Conservation (phyloP, 2,329 filamentous ascomycete species). For the Clarireedia monteithiana region DNA sequence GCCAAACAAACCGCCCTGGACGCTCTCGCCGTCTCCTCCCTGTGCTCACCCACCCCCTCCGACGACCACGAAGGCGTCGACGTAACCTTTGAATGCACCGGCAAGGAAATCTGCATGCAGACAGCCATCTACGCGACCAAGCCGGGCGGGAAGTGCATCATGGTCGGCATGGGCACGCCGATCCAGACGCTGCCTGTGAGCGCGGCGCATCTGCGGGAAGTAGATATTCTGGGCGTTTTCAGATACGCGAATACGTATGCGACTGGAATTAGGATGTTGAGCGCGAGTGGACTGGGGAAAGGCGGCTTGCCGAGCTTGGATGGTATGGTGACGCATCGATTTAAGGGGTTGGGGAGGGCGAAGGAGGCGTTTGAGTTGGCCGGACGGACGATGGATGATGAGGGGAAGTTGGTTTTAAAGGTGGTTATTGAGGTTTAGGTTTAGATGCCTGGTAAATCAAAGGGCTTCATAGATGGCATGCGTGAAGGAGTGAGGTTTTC, state of each 20-base stretch:
- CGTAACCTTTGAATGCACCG: conserved; percentile 68
- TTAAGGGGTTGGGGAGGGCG: conserved; percentile 54
- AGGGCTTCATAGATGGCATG: background rate
- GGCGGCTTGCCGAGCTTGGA: conserved; percentile 51
- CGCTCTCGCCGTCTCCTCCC: conserved; percentile 34
- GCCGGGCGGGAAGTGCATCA: conserved; percentile 63
- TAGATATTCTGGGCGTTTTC: conserved; percentile 73
- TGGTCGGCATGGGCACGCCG: conserved; percentile 74
- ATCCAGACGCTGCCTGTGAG: conserved; percentile 68
- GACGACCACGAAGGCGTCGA: conserved; percentile 51
- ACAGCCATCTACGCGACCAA: conserved; percentile 65
- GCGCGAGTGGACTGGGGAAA: conserved; percentile 31
- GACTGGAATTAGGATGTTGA: conserved; percentile 56
- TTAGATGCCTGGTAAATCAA: background rate
- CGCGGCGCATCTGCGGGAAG: conserved; percentile 64
- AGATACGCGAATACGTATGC: conserved; percentile 70
- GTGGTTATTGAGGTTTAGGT: conserved; percentile 53
- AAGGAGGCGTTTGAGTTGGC: conserved; percentile 63
- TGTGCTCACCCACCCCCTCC: conserved; percentile 26
- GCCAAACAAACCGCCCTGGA: conserved; percentile 43
- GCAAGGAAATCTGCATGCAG: conserved; percentile 67
- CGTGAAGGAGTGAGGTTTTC: background rate
- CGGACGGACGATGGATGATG: conserved; percentile 56
- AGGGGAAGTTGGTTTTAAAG: conserved; percentile 64
- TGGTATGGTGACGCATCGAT: conserved; percentile 66